Conservation (phyloP, 2,329 filamentous ascomycete species). For the Microcyclospora tardicrescens region DNA sequence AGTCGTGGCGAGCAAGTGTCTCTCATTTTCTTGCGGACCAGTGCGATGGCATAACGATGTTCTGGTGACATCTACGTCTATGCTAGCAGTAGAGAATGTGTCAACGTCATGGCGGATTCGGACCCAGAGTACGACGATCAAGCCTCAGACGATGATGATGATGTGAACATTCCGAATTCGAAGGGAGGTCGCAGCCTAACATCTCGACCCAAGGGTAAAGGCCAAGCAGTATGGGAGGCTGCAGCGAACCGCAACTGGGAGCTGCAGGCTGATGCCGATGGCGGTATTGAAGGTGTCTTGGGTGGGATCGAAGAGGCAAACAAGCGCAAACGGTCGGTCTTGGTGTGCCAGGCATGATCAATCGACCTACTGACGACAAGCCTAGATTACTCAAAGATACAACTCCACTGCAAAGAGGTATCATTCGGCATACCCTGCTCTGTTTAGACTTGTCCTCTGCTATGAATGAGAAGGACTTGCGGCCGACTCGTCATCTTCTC, state of each 20-base stretch:
- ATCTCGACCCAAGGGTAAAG: slow-evolving; percentile 16
- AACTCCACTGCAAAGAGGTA: slow-evolving; percentile 86
- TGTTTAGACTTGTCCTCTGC: slow-evolving; percentile 85
- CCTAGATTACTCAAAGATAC: slow-evolving; percentile 74
- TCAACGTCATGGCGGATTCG: slow-evolving; percentile 18
- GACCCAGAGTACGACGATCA: slow-evolving; percentile 15
- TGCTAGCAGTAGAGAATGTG: neutral
- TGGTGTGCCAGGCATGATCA: neutral
- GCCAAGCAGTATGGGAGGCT: slow-evolving; percentile 23
- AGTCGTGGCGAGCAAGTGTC: too few relatives aligned
- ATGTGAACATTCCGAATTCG: slow-evolving; percentile 5
- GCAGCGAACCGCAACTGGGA: slow-evolving; percentile 19
- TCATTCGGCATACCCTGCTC: slow-evolving; percentile 89
- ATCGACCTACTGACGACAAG: neutral
- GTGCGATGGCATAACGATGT: too few relatives aligned
- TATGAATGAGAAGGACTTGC: slow-evolving; percentile 89
- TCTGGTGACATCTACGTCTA: too few relatives aligned
- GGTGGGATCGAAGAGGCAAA: slow-evolving; percentile 25
- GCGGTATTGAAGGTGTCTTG: slow-evolving; percentile 21
- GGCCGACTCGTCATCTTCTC: slow-evolving; percentile 74
- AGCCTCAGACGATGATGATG: slow-evolving; percentile 14
- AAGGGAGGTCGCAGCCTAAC: slow-evolving; percentile 10
- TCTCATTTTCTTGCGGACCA: too few relatives aligned
- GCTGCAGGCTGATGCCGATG: slow-evolving; percentile 22
- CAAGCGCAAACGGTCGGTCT: slow-evolving; percentile 19